Conservation (phyloP, 208 protist species). For the Trypanosoma grayi region DNA sequence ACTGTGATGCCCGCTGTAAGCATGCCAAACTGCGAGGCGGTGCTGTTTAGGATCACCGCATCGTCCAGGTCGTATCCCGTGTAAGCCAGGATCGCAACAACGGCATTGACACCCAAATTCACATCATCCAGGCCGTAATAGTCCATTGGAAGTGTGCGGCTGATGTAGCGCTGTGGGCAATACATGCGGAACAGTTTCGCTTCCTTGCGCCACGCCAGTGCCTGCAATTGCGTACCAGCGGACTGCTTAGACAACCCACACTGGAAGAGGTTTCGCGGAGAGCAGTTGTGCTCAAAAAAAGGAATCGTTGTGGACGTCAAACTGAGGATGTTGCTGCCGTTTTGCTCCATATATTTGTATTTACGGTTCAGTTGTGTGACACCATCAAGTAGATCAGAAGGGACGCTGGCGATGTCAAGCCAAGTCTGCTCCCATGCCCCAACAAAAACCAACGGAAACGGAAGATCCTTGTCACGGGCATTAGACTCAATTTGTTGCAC, state of each 20-base stretch:
- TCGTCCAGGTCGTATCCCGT: slow-evolving; percentile 99
- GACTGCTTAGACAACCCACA: slow-evolving; percentile 99
- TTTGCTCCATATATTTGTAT: slow-evolving; percentile 95
- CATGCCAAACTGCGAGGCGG: slow-evolving; percentile 97
- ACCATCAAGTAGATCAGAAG: slow-evolving; percentile 85
- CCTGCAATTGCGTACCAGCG: slow-evolving; percentile 96
- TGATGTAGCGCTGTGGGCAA: slow-evolving; percentile 97
- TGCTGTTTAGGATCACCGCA: slow-evolving; percentile 99
- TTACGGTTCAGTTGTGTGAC: slow-evolving; percentile 63
- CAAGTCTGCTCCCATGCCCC: slow-evolving; percentile 98
- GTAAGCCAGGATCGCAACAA: slow-evolving; percentile 99
- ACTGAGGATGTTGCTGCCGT: slow-evolving; percentile 95
- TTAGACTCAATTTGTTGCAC: slow-evolving; percentile 87
- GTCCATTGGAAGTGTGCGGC: slow-evolving; percentile 89
- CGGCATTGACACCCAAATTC: slow-evolving; percentile 97
- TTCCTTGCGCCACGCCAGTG: slow-evolving; percentile 94
- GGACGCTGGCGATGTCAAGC: slow-evolving; percentile 95
- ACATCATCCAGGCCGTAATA: slow-evolving; percentile 97
- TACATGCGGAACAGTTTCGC: slow-evolving; percentile 98
- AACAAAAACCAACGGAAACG: slow-evolving; percentile 88
- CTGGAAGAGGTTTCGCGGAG: slow-evolving; percentile 99
- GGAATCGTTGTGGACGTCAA: slow-evolving; percentile 98
- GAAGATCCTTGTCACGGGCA: slow-evolving; percentile 38
- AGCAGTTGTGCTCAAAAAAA: slow-evolving; percentile 99
- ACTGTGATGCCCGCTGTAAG: slow-evolving; percentile 95